A percentile compares a stretch with the other conserved stretches of the same genome.
Conservation (phyloP, 148 eudicot genomes). For the Amaranthus hypochondriacus region DNA sequence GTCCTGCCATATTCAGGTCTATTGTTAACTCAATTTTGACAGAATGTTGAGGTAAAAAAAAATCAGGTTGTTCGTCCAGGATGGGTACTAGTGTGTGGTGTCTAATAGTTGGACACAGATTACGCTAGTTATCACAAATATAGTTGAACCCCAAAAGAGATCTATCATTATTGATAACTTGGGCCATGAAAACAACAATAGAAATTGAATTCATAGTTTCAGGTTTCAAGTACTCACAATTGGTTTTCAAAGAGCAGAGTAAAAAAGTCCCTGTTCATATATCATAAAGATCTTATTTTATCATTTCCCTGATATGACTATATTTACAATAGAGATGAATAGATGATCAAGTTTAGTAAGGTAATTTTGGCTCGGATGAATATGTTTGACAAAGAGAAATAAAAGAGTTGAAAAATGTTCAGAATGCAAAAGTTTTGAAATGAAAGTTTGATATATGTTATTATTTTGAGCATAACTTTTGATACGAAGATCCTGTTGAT, state of each 20-base stretch:
- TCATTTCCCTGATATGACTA: background rate
- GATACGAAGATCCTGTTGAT: background rate
- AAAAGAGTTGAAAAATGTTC: background rate
- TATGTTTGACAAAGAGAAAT: no score
- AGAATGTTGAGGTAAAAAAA: no score
- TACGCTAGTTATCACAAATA: background rate
- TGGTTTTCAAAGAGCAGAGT: background rate
- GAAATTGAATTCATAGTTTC: background rate
- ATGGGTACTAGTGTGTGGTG: background rate
- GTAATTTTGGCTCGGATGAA: no score
- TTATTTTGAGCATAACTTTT: background rate
- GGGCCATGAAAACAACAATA: background rate
- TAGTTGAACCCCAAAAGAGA: background rate
- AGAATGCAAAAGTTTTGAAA: background rate
- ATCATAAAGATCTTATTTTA: background rate
- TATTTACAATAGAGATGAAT: background rate
- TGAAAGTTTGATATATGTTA: no score
- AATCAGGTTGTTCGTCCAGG: no score
- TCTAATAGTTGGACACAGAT: background rate
- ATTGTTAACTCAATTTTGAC: no score
- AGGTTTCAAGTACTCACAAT: background rate
- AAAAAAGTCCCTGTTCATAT: background rate
- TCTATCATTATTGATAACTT: background rate
- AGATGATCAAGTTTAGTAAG: background rate
- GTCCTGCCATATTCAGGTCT: no score